Conservation (phyloP, 139 green algal genomes). For the Volvox africanus region DNA sequence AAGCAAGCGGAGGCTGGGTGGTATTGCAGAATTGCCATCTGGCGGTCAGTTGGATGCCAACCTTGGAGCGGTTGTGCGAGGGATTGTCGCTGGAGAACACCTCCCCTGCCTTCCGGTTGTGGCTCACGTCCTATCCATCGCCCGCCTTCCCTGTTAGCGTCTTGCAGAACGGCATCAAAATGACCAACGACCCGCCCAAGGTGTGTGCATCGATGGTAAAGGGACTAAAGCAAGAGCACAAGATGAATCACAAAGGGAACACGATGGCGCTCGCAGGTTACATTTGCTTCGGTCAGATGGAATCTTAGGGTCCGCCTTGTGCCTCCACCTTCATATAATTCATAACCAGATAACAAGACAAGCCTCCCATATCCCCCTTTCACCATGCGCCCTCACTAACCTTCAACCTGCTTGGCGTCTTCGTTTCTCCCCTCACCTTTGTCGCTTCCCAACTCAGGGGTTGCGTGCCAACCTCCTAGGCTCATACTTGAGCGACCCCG, state of each 20-base stretch:
- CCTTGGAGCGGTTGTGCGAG: slow-evolving; percentile 75
- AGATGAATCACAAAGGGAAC: no score
- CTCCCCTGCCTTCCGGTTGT: slow-evolving; percentile 65
- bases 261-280: no score
- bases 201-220: slow-evolving; percentile 16
- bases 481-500: slow-evolving; percentile 72
- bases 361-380: no score
- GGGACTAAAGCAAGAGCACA: no score
- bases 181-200: slow-evolving; percentile 85
- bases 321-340: no score
- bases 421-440: not conserved
- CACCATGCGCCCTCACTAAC: no score
- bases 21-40: slow-evolving; percentile 86
- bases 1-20: slow-evolving; percentile 78
- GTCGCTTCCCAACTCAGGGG: slow-evolving; percentile 49
- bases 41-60: slow-evolving; percentile 75
- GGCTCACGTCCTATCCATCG: slow-evolving; percentile 76
- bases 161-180: slow-evolving; percentile 86
- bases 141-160: slow-evolving; percentile 77
- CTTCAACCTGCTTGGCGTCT: not conserved
- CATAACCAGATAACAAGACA: no score
- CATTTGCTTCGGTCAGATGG: no score
- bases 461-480: slow-evolving; percentile 72
- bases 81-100: slow-evolving; percentile 55
- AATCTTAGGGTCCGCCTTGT: no score